Conservation (phyloP, 176 grass and related monocot species). For the Rhynchospora tenuis region DNA sequence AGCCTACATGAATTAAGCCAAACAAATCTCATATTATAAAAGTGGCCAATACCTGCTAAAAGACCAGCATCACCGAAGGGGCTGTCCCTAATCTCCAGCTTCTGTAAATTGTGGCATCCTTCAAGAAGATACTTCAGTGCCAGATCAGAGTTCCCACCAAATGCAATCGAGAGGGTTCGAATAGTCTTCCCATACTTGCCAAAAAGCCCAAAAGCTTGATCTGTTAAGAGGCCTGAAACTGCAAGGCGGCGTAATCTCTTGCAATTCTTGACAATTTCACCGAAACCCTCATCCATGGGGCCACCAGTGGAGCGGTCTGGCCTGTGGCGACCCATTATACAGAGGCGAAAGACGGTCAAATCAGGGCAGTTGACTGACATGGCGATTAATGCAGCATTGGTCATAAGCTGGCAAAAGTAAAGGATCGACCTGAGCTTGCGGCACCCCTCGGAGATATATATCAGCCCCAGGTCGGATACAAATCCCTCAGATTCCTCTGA, state of each 20-base stretch:
- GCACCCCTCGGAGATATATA: constrained; percentile 73
- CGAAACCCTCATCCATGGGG: constrained; percentile 91
- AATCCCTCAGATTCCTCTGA: constrained; percentile 72
- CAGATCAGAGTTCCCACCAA: constrained; percentile 67
- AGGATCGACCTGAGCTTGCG: constrained; percentile 57
- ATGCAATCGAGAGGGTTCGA: constrained; percentile 81
- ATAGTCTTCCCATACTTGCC: constrained; percentile 69
- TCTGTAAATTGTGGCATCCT: constrained; percentile 82
- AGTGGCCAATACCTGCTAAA: constrained; percentile 69
- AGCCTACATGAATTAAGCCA: constrained; percentile 88
- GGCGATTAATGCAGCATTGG: constrained; percentile 61
- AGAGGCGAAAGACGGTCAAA: constrained; percentile 74
- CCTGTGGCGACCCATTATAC: constrained; percentile 77
- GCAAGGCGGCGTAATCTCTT: constrained; percentile 83
- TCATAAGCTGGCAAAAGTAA: constrained; percentile 95
- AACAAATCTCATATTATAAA: constrained; percentile 87
- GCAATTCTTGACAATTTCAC: constrained; percentile 83
- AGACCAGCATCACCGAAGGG: constrained; percentile 77
- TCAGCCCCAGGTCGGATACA: constrained; percentile 63
- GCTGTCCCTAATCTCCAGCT: constrained; percentile 94
- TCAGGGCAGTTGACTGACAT: constrained; percentile 79
- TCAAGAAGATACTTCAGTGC: constrained; percentile 58
- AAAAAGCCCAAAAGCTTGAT: constrained; percentile 77
- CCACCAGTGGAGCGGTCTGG: constrained; percentile 52
- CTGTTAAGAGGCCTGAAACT: constrained; percentile 75